These are phyloP conservation scores for Coniochaeta ligniaria DNA, from an alignment of 2,329 filamentous ascomycete genomes.

Conservation along the genomic window DNA sequence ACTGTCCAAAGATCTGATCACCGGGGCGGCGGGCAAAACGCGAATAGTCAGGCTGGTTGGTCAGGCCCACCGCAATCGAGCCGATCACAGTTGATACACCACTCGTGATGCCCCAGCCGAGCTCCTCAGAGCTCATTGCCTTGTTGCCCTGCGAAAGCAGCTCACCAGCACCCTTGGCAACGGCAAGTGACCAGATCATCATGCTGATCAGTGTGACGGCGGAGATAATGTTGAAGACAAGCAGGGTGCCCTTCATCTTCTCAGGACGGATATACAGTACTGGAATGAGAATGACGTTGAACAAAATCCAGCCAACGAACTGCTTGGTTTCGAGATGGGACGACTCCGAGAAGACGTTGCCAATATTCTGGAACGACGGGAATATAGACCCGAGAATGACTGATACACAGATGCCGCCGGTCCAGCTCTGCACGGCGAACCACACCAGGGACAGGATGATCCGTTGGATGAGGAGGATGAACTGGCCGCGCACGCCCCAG, in stretches of 20 bases:
- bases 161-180: constrained; percentile 22
- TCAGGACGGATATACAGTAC: constrained; percentile 35
- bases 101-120: constrained; percentile 28
- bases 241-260: constrained; percentile 23
- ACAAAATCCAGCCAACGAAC: constrained; percentile 22
- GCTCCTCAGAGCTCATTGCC: constrained; percentile 9
- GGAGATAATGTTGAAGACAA: constrained; percentile 20
- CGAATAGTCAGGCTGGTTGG: constrained; percentile 37
- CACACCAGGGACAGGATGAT: constrained; percentile 32
- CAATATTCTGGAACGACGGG: constrained; percentile 15
- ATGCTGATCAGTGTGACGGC: constrained; percentile 20
- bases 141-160: constrained; percentile 12
- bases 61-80: constrained; percentile 33
- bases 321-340: constrained; percentile 16
- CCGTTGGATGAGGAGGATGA: constrained; percentile 26
- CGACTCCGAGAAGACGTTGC: constrained; percentile 15
- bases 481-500: constrained; percentile 33
- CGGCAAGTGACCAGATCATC: constrained; percentile 27
- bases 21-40: constrained; percentile 30
- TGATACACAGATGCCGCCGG: constrained; percentile 15
- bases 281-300: constrained; percentile 22
- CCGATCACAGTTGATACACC: constrained; percentile 34
- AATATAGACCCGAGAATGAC: constrained; percentile 17
- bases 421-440: constrained; percentile 27
- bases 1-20: constrained; percentile 32